Base-by-base conservation (phyloP, 805 yeast genomes). In the Schwanniomyces yamadae region DNA sequence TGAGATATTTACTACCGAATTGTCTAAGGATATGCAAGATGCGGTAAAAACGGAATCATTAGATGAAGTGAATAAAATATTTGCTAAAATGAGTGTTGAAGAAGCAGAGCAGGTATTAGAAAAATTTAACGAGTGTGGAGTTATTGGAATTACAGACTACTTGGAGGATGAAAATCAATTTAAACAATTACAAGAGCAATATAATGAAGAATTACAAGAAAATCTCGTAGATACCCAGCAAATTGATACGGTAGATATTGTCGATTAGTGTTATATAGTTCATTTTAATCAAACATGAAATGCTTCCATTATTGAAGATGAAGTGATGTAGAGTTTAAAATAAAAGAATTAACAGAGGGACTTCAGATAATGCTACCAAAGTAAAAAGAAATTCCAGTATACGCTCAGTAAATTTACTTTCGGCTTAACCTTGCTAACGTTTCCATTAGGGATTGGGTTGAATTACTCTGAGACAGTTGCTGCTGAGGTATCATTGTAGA, bases 61-160 rank as follows among this genome's bases (percentile, higher is more conserved):
- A 37, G 96, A 86, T 45, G 82, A 76, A 42, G 88, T 91, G 38
- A 91, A 91, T 64, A 73, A 78, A 47, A 91, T 86, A 2, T 86
- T 91, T 57, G 91, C 82, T 2, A 66, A 69, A 6, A 73, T 85
- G 73, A 69, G 78, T 15, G 68, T 90, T 4, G 84, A 73, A 8
- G 90, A 86, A 25, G 96, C 96, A 5, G 98, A 91, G 56, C 57
- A 63, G 6, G 71, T 85, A 6, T 73, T 91, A 46, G 90, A 81
- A 42, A 57, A 78, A 33, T 81, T 91, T 52, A 83, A 87, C 48
- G 78, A 82, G 50, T 83, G 89, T 52, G 89, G 86, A 8, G 89
- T 88, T 21, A 80, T 91, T 52, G 88, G 91, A 23, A 80, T 91
- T 25, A 84, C 80, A 48, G 95, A 84, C 0, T 61, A 82, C 23